A percentile compares a stretch with the other conserved stretches of the same genome.
These are phyloP conservation scores for Malassezia equina DNA, from an alignment of 1,284 basidiomycete species.

Conservation along the genomic window DNA sequence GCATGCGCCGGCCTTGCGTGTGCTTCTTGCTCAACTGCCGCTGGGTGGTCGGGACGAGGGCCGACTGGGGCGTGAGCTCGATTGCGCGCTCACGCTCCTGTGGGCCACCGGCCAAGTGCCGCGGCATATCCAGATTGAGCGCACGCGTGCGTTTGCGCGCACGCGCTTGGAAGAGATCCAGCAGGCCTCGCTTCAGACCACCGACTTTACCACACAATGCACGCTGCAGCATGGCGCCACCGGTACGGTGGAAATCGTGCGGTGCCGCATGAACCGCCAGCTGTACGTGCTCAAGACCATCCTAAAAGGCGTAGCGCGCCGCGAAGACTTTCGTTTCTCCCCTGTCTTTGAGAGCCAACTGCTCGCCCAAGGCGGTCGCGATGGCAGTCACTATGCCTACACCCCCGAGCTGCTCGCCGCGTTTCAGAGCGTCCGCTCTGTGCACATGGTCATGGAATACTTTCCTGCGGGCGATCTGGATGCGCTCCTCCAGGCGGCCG, in stretches of 20 bases:
- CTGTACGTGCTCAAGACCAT: conserved; percentile 45
- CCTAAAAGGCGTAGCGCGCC: conserved; percentile 37
- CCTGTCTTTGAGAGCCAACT: conserved; percentile 35
- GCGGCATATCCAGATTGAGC: not conserved
- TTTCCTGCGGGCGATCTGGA: conserved; percentile 44
- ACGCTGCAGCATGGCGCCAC: conserved; percentile 35
- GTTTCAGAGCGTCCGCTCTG: conserved; percentile 36
- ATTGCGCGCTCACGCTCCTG: conserved; percentile 26
- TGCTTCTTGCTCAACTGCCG: conserved; percentile 1
- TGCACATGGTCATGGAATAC: conserved; percentile 46
- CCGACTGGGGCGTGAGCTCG: conserved; percentile 16
- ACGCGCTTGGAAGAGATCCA: conserved; percentile 17
- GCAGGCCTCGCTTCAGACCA: conserved; percentile 19
- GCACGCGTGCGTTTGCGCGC: conserved; percentile 20
- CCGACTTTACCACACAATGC: conserved; percentile 33
- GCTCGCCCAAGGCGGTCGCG: conserved; percentile 16
- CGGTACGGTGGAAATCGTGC: conserved; percentile 40
- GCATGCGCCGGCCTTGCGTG: conserved; percentile 2
- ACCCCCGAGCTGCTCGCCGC: conserved; percentile 35
- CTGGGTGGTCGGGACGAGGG: not conserved
- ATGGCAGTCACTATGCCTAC: not conserved
- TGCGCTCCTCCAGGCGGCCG: conserved; percentile 35
- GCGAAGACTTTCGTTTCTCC: conserved; percentile 33
- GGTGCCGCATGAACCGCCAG: conserved; percentile 34
- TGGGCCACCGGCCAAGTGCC: conserved; percentile 24